phyloP scores from a whole-genome alignment of 129 eudicot genomes.

The Oenanthe sinensis region DNA sequence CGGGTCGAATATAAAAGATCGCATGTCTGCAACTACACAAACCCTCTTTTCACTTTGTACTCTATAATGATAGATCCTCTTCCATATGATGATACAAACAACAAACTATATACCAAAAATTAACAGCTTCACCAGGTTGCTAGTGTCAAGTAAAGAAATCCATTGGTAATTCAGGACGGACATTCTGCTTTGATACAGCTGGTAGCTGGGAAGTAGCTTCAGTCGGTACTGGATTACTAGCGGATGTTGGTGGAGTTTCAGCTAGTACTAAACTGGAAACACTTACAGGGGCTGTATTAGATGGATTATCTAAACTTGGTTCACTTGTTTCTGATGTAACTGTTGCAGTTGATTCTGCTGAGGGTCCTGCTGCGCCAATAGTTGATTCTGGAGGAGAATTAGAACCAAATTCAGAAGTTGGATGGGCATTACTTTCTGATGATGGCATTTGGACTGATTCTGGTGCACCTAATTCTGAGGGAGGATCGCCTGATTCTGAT shows the following conservation, averaged over 20 bases:
- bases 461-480: constrained; percentile 13
- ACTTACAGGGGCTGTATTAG: constrained; percentile 6
- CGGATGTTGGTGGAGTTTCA: constrained; percentile 16
- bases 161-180: constrained; percentile 45
- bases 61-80: neutral
- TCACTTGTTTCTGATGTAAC: constrained; percentile 9
- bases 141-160: constrained; percentile 38
- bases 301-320: constrained; percentile 15
- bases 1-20: neutral
- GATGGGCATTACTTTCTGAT: constrained; percentile 1
- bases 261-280: constrained; percentile 8
- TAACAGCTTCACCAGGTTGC: constrained; percentile 1
- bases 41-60: neutral
- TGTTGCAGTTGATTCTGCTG: constrained; percentile 11
- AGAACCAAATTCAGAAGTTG: constrained; percentile 17
- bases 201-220: constrained; percentile 28
- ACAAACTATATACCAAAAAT: neutral
- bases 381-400: constrained; percentile 17
- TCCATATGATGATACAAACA: neutral
- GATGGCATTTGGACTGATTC: constrained; percentile 8
- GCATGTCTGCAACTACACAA: neutral
- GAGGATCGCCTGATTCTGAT: constrained; percentile 10
- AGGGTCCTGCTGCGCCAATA: neutral
- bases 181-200: constrained; percentile 29
- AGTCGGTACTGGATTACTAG: constrained; percentile 20